A percentile compares a stretch with the other conserved stretches of the same genome.
phyloP scores from a whole-genome alignment of 805 yeast species.

The Suhomyces faveliae region DNA sequence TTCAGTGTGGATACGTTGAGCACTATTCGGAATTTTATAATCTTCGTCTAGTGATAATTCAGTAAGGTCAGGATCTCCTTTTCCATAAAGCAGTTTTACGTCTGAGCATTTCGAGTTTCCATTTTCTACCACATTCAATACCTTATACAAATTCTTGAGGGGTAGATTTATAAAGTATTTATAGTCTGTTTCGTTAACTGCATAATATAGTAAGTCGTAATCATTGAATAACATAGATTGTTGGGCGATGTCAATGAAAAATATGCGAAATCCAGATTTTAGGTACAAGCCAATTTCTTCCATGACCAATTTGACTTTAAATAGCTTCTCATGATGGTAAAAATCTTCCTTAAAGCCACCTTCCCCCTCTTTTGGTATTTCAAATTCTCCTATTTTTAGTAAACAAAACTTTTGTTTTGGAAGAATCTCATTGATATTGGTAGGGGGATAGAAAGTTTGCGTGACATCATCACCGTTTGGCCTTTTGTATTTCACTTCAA shows the following conservation, averaged over 20 bases:
- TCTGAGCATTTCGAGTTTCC: conserved; percentile 9
- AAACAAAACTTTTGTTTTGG: conserved; percentile 52
- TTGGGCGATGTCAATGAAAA: conserved; percentile 43
- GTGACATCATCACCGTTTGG: conserved; percentile 23
- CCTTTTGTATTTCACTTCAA: conserved; percentile 40
- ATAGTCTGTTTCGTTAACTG: conserved; percentile 41
- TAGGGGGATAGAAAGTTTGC: conserved; percentile 53
- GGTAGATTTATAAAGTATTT: conserved; percentile 45
- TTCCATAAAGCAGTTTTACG: conserved; percentile 12
- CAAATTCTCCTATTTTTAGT: conserved; percentile 51
- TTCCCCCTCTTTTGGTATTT: conserved; percentile 21
- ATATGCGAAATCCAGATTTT: conserved; percentile 51
- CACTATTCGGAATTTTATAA: background rate
- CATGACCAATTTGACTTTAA: conserved; percentile 44
- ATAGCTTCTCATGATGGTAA: conserved; percentile 19
- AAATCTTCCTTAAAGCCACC: background rate
- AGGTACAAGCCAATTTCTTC: conserved; percentile 57
- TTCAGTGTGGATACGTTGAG: background rate
- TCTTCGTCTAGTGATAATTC: conserved; percentile 4
- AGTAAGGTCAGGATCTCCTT: conserved; percentile 14
- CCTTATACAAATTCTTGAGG: conserved; percentile 46
- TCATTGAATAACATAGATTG: conserved; percentile 42
- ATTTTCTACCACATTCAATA: conserved; percentile 39
- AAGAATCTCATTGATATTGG: conserved; percentile 55
- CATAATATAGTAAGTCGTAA: conserved; percentile 41